Evolutionary conservation across 257 asterid genomes (phyloP), one percentile per base, ranked within the genome.

Genomic region (Fraxinus anomala): DNA sequence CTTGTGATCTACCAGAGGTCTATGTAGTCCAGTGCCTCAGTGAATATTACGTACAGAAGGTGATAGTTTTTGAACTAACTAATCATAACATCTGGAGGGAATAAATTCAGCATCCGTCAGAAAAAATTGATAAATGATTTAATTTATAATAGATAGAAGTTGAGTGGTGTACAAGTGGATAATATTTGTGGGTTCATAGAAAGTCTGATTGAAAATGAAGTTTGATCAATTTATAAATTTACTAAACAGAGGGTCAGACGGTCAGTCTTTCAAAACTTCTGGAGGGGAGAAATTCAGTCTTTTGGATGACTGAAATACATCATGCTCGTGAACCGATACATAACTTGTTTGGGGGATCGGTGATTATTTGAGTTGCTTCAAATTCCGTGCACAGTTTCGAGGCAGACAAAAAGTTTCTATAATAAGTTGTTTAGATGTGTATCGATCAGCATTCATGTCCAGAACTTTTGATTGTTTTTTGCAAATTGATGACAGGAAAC

Each of bases 401-500:
- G 23, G 21, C 23, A 16, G 17, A 51, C 19, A 19, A n/a, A 51
- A 51, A n/a, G 5, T 51, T 51, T 16, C 21, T 51, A 8, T 16
- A 51, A 51, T 39, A 39, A 39, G 1, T 40, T 40, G 2, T 40
- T 1, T 40, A 40, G 47, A 40, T 40, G 42, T 37, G 9, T 37
- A 37, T 37, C 1, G 10, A 37, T 37, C 42, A 9, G 54, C 17
- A 9, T 44, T 13, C 54, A 14, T 49, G n/a, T 12, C 59, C 59
- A 12, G 7, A 49, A 49, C 4, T 49, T 49, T 2, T 5, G 16
- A 5, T 49, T 49, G 2, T 12, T 49, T 56, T n/a, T 6, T 77
- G 76, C 49, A 80, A 71, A 80, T 68, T 67, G 73, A 73, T 77
- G n/a, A 37, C 94, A 94, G 99, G 97, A 91, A 74, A 77, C 92